phyloP scores from a whole-genome alignment of 1,284 basidiomycete genomes.

The Leccinum solheimii region DNA sequence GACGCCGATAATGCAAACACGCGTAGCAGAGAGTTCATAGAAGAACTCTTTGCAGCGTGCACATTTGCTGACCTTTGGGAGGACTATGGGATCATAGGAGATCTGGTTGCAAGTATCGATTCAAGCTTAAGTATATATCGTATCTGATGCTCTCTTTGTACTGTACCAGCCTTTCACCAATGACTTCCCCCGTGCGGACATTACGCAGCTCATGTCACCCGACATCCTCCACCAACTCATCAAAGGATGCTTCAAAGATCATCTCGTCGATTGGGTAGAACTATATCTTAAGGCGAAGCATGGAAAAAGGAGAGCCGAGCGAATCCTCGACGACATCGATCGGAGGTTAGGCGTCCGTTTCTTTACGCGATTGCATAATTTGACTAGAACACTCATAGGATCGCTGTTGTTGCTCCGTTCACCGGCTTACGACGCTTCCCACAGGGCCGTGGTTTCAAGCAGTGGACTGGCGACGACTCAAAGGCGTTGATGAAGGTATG shows the following conservation, averaged over 20 bases:
- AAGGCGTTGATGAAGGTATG: constrained; percentile 4
- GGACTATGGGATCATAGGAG: too few species aligned
- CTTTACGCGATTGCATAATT: background rate
- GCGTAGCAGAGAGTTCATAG: background rate
- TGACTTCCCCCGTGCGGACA: constrained; percentile 1
- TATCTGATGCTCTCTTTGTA: background rate
- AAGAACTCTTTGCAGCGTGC: too few species aligned
- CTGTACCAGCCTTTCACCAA: constrained; percentile 4
- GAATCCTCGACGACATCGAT: background rate
- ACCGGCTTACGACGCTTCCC: background rate
- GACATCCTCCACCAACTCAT: constrained; percentile 7
- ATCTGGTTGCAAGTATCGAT: background rate
- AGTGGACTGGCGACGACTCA: constrained; percentile 3
- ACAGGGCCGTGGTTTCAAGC: constrained; percentile 3
- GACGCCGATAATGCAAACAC: background rate
- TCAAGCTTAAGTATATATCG: background rate
- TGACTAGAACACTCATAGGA: background rate
- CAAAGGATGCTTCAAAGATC: constrained; percentile 8
- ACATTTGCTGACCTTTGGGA: too few species aligned
- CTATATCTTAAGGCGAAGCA: background rate
- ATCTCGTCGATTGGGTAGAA: constrained; percentile 1
- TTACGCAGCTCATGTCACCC: background rate
- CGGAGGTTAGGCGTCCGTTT: background rate
- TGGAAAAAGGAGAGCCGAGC: background rate
- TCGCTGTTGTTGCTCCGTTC: background rate